A percentile compares a stretch with the other conserved stretches of the same genome.
Conservation (phyloP, 176 grass and related monocot genomes). For the Thalia dealbata region DNA sequence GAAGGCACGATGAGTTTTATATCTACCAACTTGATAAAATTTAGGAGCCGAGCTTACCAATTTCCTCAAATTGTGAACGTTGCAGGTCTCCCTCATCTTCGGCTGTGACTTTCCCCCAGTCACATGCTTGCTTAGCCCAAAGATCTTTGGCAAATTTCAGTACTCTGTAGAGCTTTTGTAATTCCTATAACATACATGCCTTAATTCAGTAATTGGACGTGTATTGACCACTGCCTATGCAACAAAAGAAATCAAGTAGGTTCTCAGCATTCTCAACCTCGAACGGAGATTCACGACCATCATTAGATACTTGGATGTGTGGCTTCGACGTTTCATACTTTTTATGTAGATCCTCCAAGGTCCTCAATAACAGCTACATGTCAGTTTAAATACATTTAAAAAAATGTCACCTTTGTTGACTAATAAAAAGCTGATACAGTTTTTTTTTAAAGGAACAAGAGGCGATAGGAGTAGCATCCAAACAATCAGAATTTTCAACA, state of each 20-base stretch:
- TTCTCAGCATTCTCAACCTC: neutral
- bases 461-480: neutral
- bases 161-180: slow-evolving; percentile 22
- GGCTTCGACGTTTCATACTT: neutral
- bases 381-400: neutral
- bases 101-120: slow-evolving; percentile 1
- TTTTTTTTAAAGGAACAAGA: neutral
- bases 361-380: neutral
- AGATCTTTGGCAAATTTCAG: slow-evolving; percentile 28
- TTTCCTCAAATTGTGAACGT: slow-evolving; percentile 21
- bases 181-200: slow-evolving; percentile 12
- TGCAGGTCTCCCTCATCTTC: slow-evolving; percentile 18
- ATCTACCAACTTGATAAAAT: neutral
- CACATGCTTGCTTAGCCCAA: neutral
- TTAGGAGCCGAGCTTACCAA: slow-evolving; percentile 18
- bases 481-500: neutral
- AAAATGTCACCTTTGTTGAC: neutral
- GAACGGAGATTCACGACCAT: neutral
- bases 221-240: neutral
- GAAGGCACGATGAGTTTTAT: neutral
- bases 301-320: neutral
- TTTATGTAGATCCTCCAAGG: neutral
- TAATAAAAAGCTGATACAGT: neutral
- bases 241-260: neutral
- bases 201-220: neutral